A percentile compares a stretch with the other conserved stretches of the same genome.
These are phyloP conservation scores for Schoenoplectus tabernaemontani DNA, from an alignment of 202 grass and related monocot species.

Conservation along the genomic window DNA sequence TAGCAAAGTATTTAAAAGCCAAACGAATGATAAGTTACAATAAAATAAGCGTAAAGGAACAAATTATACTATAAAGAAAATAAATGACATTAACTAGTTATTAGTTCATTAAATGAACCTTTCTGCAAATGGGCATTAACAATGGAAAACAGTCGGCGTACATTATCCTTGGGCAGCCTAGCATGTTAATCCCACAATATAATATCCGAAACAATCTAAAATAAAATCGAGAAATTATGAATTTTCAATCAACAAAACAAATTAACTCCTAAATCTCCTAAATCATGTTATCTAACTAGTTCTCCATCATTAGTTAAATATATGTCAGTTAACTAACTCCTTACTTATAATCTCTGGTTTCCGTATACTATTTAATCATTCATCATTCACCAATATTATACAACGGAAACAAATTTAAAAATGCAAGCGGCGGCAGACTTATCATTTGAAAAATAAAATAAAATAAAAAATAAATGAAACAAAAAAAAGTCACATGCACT, in stretches of 20 bases:
- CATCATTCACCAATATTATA: neutral
- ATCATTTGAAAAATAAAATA: neutral
- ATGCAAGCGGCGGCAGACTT: constrained; percentile 17
- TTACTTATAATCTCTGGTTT: constrained; percentile 4
- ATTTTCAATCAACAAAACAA: neutral
- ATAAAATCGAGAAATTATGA: neutral
- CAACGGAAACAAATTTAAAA: neutral
- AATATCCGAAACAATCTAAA: neutral
- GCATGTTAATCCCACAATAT: constrained; percentile 2
- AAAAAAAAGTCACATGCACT: constrained; percentile 7
- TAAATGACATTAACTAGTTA: too few relatives aligned
- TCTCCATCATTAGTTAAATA: neutral
- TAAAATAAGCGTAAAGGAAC: too few relatives aligned
- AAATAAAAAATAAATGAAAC: too few relatives aligned
- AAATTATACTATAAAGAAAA: too few relatives aligned
- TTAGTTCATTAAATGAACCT: too few relatives aligned
- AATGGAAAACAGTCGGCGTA: too few relatives aligned
- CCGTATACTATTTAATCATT: neutral
- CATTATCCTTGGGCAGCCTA: too few relatives aligned
- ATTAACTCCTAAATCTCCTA: neutral
- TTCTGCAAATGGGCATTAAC: too few relatives aligned
- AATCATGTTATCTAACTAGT: constrained; percentile 2
- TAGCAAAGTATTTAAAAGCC: too few relatives aligned
- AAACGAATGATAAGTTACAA: too few relatives aligned
- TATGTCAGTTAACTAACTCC: constrained; percentile 8